Conservation (phyloP, 352 stramenopile genomes). For the Pythium brassicae region DNA sequence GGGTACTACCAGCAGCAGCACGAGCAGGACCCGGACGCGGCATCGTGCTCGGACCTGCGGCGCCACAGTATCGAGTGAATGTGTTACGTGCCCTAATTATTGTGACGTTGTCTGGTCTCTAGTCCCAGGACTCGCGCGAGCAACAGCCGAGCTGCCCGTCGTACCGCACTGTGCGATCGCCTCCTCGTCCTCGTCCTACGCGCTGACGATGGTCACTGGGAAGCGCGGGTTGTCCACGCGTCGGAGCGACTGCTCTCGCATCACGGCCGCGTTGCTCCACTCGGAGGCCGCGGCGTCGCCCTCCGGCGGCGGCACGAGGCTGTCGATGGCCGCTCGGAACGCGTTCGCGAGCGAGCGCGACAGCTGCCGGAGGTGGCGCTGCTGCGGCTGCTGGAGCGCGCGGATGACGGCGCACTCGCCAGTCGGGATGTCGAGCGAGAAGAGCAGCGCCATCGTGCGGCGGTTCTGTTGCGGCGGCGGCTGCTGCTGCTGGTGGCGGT, state of each 20-base stretch:
- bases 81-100: background rate
- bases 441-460: constrained; percentile 34
- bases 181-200: background rate
- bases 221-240: background rate
- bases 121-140: too few species aligned
- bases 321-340: constrained; percentile 25
- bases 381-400: constrained; percentile 31
- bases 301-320: constrained; percentile 6
- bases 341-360: constrained; percentile 25
- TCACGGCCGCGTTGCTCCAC: constrained; percentile 1
- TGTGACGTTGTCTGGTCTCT: background rate
- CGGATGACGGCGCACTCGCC: constrained; percentile 42
- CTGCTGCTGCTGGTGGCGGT: too few species aligned
- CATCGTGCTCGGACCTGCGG: constrained; percentile 5
- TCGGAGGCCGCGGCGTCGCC: background rate
- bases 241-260: background rate
- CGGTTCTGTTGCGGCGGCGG: constrained; percentile 8
- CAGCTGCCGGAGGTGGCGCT: constrained; percentile 24
- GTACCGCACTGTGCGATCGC: too few species aligned
- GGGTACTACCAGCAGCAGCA: constrained; percentile 10
- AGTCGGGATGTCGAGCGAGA: constrained; percentile 37
- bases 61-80: constrained; percentile 16
- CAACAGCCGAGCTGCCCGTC: too few species aligned
- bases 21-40: constrained; percentile 7
- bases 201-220: constrained; percentile 2